Base-by-base conservation (phyloP, 2,329 filamentous ascomycete genomes). In the Tolypocladium paradoxum region DNA sequence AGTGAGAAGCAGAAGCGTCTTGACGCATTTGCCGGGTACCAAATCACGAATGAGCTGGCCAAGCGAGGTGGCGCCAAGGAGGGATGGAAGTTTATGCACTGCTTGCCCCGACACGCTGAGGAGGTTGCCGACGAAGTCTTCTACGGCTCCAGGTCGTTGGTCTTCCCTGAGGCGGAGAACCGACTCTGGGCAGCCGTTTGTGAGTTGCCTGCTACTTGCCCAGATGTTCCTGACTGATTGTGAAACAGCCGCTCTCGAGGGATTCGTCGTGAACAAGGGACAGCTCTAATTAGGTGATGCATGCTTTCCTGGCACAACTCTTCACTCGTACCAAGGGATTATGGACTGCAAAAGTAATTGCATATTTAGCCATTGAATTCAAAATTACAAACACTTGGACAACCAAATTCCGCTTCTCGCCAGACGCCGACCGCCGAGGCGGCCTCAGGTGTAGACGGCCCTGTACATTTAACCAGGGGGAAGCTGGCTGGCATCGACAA, bases 31-130 rank as follows among this genome's bases (percentile, higher is more conserved):
- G 79, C 80, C 33, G 91, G 92, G 16, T 99, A 91, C 72, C 92
- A 96, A 68, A 87, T 99, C 64, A 96, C 92, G 3, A 81, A 84
- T 48, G 88, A 93, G 45, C 76, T 99, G 60, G 92, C 90, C 2
- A 81, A 85, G 70, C 79, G 84, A 49, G 91, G 90, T 45, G 91
- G 90, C 22, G 93, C 93, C 43, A 95, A 93, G 68, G 77, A 86
- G 16, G 80, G 81, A 57, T 99, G 93, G 93, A 90, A 89, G 70
- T 99, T 99, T 69, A 96, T 99, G 93, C 93, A 99, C 75, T 99
- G 93, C 68, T 72, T 99, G 55, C 93, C 93, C 16, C 82, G 93
- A 57, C 91, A 99, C 66, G 81, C 82, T 0, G 92, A 99, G 69
- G 93, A 99, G 73, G 93, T 99, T 35, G 83, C 81, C 54, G 92